phyloP scores from a whole-genome alignment of 83 land plant species.

The Picea abies region DNA sequence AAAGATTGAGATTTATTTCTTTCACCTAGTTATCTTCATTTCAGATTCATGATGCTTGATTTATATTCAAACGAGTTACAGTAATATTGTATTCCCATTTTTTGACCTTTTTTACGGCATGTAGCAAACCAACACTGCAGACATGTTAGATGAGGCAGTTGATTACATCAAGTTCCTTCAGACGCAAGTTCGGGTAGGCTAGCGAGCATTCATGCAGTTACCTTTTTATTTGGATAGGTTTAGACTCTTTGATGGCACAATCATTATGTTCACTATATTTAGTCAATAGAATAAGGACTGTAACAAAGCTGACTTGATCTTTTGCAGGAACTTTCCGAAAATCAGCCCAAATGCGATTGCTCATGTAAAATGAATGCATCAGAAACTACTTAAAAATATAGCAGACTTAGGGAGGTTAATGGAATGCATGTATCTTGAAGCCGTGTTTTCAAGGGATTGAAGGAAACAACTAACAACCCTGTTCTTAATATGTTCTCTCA shows the following conservation, averaged over 20 bases:
- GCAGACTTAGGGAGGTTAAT: constrained; percentile 10
- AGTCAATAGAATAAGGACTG: background rate
- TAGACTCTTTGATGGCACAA: background rate
- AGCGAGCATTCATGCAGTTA: background rate
- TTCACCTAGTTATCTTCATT: background rate
- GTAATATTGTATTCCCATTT: background rate
- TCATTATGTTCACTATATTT: background rate
- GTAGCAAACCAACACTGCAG: constrained; percentile 85
- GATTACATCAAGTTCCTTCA: constrained; percentile 78
- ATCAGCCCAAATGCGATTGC: constrained; percentile 7
- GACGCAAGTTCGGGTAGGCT: constrained; percentile 55
- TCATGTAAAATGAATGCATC: background rate
- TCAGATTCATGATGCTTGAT: constrained; percentile 1
- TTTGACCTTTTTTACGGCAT: background rate
- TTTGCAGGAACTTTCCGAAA: constrained; percentile 14
- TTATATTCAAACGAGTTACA: background rate
- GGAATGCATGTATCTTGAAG: background rate
- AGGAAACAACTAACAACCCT: background rate
- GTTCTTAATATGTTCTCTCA: background rate
- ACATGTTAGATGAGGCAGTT: constrained; percentile 87
- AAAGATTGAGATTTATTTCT: background rate
- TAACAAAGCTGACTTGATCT: constrained; percentile 6
- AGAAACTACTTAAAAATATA: background rate
- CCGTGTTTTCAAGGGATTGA: background rate
- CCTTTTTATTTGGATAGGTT: background rate